Evolutionary conservation across 139 green algal genomes (phyloP).

Genomic region (Coccomyxa sp.): DNA sequence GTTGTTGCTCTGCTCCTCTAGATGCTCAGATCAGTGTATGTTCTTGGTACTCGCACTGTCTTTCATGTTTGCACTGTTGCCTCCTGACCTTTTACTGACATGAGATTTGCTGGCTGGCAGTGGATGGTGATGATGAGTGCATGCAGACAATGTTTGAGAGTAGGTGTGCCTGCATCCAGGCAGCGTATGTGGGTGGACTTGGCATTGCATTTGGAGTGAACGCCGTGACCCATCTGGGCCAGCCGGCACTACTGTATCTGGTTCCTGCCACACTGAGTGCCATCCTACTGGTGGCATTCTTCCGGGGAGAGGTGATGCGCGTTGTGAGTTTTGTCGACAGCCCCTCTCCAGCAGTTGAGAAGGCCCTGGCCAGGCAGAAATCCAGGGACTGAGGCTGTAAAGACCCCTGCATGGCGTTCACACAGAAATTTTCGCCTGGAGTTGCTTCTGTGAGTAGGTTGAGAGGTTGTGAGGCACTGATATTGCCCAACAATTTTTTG

Average conservation of each 20-base stretch:
- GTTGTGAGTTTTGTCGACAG: slow-evolving; percentile 66
- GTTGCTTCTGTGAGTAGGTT: no score
- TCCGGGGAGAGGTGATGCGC: slow-evolving; percentile 39
- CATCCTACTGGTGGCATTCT: slow-evolving; percentile 34
- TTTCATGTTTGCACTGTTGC: background rate
- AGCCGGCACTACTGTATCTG: slow-evolving; percentile 75
- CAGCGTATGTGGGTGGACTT: slow-evolving; percentile 70
- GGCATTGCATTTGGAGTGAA: slow-evolving; percentile 76
- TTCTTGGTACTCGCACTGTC: background rate
- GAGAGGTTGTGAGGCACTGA: no score
- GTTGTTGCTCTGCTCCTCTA: background rate
- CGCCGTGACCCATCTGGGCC: slow-evolving; percentile 69
- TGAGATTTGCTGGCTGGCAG: no score
- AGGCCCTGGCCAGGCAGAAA: background rate
- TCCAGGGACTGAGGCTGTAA: no score
- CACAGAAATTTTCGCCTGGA: no score
- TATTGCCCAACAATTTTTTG: no score
- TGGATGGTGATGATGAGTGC: no score
- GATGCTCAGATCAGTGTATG: background rate
- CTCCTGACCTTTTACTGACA: background rate
- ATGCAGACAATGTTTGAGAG: background rate
- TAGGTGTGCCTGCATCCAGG: slow-evolving; percentile 4
- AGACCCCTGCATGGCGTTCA: no score
- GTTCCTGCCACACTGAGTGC: slow-evolving; percentile 54
- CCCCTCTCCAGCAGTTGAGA: background rate